A percentile compares a stretch with the other conserved stretches of the same genome.
phyloP scores from a whole-genome alignment of 2,329 filamentous ascomycete species.

The Claviceps humidiphila region DNA sequence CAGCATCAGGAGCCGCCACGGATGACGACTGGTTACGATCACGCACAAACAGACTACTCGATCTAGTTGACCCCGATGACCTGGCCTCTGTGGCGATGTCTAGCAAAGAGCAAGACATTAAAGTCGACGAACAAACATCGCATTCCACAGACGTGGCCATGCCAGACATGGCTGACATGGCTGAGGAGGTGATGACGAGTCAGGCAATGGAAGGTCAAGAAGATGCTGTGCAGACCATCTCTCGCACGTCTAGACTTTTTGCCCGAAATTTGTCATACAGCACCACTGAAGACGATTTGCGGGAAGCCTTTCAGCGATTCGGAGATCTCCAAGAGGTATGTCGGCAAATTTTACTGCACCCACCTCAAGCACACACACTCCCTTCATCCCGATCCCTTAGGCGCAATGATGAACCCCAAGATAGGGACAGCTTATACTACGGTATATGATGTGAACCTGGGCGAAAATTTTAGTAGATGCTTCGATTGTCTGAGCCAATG shows the following conservation, averaged over 20 bases:
- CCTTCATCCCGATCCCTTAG: neutral
- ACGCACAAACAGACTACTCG: slow-evolving; percentile 73
- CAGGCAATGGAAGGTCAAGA: slow-evolving; percentile 13
- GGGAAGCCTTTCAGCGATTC: slow-evolving; percentile 55
- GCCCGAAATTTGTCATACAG: slow-evolving; percentile 79
- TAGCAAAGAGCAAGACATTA: slow-evolving; percentile 8
- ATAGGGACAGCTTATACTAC: slow-evolving; percentile 99
- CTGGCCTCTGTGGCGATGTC: slow-evolving; percentile 13
- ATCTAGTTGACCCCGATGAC: slow-evolving; percentile 66
- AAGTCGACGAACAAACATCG: slow-evolving; percentile 10
- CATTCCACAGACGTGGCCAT: slow-evolving; percentile 15
- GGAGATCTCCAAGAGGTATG: slow-evolving; percentile 82
- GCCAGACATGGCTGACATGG: slow-evolving; percentile 14
- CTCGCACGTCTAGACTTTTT: slow-evolving; percentile 66
- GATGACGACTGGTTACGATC: slow-evolving; percentile 89
- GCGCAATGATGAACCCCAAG: slow-evolving; percentile 85
- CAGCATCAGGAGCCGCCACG: slow-evolving; percentile 40
- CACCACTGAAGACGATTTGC: slow-evolving; percentile 63
- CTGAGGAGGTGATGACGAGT: slow-evolving; percentile 14
- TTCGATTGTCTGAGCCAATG: slow-evolving; percentile 62
- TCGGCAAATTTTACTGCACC: slow-evolving; percentile 8
- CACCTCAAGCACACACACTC: neutral
- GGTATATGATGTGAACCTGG: slow-evolving; percentile 84
- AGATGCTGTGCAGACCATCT: slow-evolving; percentile 44
- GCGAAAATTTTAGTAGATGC: slow-evolving; percentile 99